Base-by-base conservation (phyloP, 2,329 filamentous ascomycete genomes). In the Colletotrichum paranaense region DNA sequence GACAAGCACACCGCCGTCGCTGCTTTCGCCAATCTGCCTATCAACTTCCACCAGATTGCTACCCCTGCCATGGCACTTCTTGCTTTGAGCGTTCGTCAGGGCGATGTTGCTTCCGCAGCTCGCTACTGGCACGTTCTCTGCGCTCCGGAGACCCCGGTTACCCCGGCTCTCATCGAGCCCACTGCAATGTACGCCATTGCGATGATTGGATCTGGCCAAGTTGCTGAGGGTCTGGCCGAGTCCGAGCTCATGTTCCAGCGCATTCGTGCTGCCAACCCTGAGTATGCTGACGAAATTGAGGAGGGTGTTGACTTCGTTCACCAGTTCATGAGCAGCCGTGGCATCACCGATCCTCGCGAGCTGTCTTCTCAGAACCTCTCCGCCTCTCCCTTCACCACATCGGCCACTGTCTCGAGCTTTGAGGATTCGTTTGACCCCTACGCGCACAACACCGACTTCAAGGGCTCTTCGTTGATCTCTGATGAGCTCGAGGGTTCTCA, bases 341-440 rank as follows among this genome's bases (percentile, higher is more conserved):
- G 85, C 28, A 86, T 93, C 55, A 74, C 81, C 5, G 90, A 92
- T 78, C 87, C 89, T 67, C 87, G 90, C 75, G 88, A 83, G 77
- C 83, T 83, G 64, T 84, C 87, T 26, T 88, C 91, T 16, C 84
- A 84, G 42, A 79, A 81, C 30, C 7, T 70, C 3, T 83, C 84
- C 0, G 80, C 86, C n/a, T 88, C 88, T 5, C 84, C 88, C 12
- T 90, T 86, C 71, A 81, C 89, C 57, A 87, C 89, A 1, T 87
- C 90, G 12, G 84, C 88, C 3, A 88, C 88, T 7, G 87, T 89
- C 7, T 88, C 91, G 5, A 89, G 89, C 67, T 92, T 91, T 71
- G 93, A 97, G 78, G 96, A 98, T 76, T 92, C 91, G 8, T 97
- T 93, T 78, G 97, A 99, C 80, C 97, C 97, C 1, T 97, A 98